A percentile compares a stretch with the other conserved stretches of the same genome.
phyloP scores from a whole-genome alignment of 140 eudicot genomes.

The Eryngium alpinum region DNA sequence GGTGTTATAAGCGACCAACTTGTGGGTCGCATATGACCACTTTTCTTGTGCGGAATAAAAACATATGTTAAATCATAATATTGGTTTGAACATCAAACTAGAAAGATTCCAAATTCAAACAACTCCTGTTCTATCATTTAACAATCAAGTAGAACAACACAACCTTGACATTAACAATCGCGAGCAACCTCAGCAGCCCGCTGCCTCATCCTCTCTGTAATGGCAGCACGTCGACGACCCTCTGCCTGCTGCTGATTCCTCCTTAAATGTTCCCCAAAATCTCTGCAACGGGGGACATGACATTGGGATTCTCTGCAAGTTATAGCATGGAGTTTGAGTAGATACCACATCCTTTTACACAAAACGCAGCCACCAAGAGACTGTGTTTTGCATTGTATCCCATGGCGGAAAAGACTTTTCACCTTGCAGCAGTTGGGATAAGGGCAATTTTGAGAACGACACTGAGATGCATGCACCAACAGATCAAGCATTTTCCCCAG shows the following conservation, averaged over 20 bases:
- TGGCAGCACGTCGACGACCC: not conserved
- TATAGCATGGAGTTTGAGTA: not conserved
- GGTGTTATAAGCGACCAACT: too few relatives aligned
- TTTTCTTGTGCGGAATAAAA: too few relatives aligned
- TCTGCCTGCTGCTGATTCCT: not conserved
- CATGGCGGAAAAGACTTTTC: not conserved
- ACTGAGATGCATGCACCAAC: not conserved
- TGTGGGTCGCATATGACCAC: too few relatives aligned
- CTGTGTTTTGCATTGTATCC: not conserved
- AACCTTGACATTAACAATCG: not conserved
- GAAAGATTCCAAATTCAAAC: too few relatives aligned
- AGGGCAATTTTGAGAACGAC: not conserved
- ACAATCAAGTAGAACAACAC: too few relatives aligned
- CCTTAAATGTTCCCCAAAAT: not conserved
- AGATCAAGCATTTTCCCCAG: not conserved
- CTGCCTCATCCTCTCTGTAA: not conserved
- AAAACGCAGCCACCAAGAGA: not conserved
- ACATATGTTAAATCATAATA: too few relatives aligned
- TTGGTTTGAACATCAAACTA: too few relatives aligned
- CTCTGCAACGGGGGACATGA: not conserved
- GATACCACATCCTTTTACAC: not conserved
- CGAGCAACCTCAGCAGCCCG: not conserved
- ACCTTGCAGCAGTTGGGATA: not conserved
- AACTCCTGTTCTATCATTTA: too few relatives aligned
- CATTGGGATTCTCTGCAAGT: not conserved